Evolutionary conservation across 108 stramenopile species (phyloP).

Genomic region (Skeletonema costatum): DNA sequence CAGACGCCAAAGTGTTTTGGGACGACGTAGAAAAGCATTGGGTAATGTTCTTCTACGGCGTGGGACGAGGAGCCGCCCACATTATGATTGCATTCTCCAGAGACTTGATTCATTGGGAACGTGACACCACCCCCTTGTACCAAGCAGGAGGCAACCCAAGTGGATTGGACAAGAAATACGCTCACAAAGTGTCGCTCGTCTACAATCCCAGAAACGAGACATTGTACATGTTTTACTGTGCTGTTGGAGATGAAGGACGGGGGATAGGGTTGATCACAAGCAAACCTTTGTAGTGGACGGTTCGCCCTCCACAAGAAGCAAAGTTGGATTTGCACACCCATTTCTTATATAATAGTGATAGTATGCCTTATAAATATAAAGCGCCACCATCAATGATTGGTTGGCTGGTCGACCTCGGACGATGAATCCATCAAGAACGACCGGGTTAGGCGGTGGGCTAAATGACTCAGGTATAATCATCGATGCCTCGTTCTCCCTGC

Average conservation of each 20-base stretch:
- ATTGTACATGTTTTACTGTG: conserved; percentile 47
- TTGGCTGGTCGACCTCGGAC: too few species aligned
- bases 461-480: too few species aligned
- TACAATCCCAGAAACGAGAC: conserved; percentile 9
- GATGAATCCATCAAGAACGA: too few species aligned
- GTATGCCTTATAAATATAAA: too few species aligned
- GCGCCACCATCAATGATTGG: too few species aligned
- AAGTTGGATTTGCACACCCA: too few species aligned
- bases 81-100: conserved; percentile 48
- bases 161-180: conserved; percentile 45
- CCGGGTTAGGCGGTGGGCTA: too few species aligned
- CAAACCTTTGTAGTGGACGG: background rate
- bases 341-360: too few species aligned
- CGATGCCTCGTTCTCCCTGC: too few species aligned
- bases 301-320: background rate
- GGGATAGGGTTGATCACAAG: conserved; percentile 51
- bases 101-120: conserved; percentile 46
- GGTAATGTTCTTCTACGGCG: conserved; percentile 52
- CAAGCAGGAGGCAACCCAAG: conserved; percentile 27
- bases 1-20: conserved; percentile 47
- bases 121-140: conserved; percentile 34
- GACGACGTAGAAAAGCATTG: conserved; percentile 24
- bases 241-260: conserved; percentile 38
- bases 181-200: conserved; percentile 42
- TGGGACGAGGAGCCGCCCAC: conserved; percentile 43